Evolutionary conservation across 2,329 filamentous ascomycete species (phyloP).

Genomic region (Pleoardoris graminearum): DNA sequence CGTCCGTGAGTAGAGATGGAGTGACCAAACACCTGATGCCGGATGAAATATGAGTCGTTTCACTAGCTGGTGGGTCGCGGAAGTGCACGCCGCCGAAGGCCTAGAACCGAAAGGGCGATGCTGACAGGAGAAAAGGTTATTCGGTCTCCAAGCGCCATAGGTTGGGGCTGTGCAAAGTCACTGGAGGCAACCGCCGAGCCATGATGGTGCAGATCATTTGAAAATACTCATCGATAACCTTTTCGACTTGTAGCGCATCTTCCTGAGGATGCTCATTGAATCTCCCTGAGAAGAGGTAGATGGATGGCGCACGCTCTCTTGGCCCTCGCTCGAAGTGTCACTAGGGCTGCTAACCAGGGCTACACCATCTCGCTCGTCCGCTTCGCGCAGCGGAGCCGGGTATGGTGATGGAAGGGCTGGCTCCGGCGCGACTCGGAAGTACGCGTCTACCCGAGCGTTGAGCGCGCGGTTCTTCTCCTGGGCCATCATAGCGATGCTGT

Average conservation of each 20-base stretch:
- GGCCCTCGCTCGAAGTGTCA: conserved; percentile 42
- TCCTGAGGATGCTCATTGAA: conserved; percentile 39
- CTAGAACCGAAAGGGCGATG: not conserved
- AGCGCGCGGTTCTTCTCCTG: conserved; percentile 47
- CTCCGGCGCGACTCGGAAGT: conserved; percentile 38
- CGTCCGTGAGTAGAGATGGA: not conserved
- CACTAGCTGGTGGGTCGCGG: conserved; percentile 3
- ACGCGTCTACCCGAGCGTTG: conserved; percentile 45
- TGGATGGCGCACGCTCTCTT: conserved; percentile 32
- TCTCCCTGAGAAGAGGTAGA: conserved; percentile 34
- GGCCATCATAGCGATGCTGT: conserved; percentile 42
- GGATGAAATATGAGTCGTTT: conserved; percentile 1
- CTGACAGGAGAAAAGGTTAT: not conserved
- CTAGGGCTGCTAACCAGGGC: conserved; percentile 32
- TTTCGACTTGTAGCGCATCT: conserved; percentile 42
- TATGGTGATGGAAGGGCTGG: conserved; percentile 29
- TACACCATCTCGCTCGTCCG: conserved; percentile 33
- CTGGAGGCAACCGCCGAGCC: not conserved
- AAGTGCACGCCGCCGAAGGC: not conserved
- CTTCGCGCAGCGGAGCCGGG: conserved; percentile 31
- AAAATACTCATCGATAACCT: conserved; percentile 41
- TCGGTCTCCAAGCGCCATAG: not conserved
- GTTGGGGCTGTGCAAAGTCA: not conserved
- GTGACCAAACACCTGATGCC: not conserved
- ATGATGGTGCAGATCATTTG: conserved; percentile 29